These are phyloP conservation scores for Dactylellina drechsleri DNA, from an alignment of 2,329 filamentous ascomycete species.

Conservation along the genomic window DNA sequence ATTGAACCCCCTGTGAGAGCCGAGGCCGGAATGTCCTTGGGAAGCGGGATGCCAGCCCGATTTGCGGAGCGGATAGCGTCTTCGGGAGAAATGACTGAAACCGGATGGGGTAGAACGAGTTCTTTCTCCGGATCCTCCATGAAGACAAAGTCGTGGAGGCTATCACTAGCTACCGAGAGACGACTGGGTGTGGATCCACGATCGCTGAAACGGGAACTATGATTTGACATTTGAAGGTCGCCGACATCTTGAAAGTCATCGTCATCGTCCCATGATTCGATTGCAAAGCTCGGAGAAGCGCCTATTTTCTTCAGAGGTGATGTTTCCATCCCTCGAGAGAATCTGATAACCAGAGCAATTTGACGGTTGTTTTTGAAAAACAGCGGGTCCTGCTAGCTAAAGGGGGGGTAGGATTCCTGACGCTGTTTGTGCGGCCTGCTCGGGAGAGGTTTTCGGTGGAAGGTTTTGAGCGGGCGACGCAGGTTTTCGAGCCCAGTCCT, in stretches of 20 bases:
- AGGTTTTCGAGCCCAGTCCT: too few relatives aligned
- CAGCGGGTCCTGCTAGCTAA: background rate
- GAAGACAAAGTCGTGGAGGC: slow-evolving; percentile 83
- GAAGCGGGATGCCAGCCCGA: slow-evolving; percentile 89
- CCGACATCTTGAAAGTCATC: slow-evolving; percentile 74
- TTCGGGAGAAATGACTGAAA: slow-evolving; percentile 67
- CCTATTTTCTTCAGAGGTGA: slow-evolving; percentile 54
- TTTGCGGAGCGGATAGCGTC: slow-evolving; percentile 87
- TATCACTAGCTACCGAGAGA: slow-evolving; percentile 67
- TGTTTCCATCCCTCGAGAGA: slow-evolving; percentile 55
- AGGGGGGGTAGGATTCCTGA: too few relatives aligned
- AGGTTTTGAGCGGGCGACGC: too few relatives aligned
- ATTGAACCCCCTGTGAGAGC: slow-evolving; percentile 92
- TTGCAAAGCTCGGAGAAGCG: slow-evolving; percentile 59
- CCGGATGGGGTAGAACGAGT: slow-evolving; percentile 73
- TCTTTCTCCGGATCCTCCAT: slow-evolving; percentile 88
- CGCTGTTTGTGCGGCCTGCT: too few relatives aligned
- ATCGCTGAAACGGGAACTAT: slow-evolving; percentile 66
- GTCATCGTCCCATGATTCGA: slow-evolving; percentile 84
- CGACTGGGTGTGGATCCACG: slow-evolving; percentile 85
- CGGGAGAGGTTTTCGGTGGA: too few relatives aligned
- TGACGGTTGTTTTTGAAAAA: slow-evolving; percentile 25
- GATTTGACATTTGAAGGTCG: slow-evolving; percentile 65
- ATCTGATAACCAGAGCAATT: slow-evolving; percentile 33
- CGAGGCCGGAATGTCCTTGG: slow-evolving; percentile 84